Evolutionary conservation across 257 asterid species (phyloP).

Genomic region (Solanum lycopersicoides): DNA sequence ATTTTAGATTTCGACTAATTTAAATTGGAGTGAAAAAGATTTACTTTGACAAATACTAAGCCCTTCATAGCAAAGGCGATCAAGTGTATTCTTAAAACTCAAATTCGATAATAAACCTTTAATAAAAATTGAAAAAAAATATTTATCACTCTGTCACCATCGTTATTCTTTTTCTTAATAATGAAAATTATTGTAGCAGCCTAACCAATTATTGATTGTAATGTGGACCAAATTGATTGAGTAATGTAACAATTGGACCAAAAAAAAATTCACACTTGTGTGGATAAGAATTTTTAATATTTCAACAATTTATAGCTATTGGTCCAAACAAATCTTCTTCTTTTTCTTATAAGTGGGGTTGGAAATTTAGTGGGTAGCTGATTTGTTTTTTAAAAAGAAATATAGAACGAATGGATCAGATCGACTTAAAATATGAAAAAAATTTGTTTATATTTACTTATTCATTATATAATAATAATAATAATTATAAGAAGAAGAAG

Average conservation of each 20-base stretch:
- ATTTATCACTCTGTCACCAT: background rate
- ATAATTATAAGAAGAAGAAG: too few species aligned
- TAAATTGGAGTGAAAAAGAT: background rate
- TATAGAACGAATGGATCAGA: background rate
- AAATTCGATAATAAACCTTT: background rate
- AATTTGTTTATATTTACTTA: too few species aligned
- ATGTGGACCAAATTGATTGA: background rate
- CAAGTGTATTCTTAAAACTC: background rate
- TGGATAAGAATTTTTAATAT: background rate
- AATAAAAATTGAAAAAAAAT: background rate
- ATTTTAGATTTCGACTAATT: rapidly evolving
- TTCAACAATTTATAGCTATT: background rate
- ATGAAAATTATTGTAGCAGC: background rate
- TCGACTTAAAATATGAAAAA: background rate
- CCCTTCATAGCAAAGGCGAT: background rate
- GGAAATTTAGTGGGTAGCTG: background rate
- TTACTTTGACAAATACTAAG: background rate
- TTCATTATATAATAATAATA: background rate
- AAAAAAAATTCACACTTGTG: background rate
- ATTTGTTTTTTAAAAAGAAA: background rate
- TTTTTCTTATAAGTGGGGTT: background rate
- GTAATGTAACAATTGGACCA: background rate
- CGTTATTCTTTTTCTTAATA: background rate
- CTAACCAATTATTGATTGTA: background rate
- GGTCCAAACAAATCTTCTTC: background rate